phyloP scores from a whole-genome alignment of 1,284 basidiomycete genomes.

The Ustilago sp. region DNA sequence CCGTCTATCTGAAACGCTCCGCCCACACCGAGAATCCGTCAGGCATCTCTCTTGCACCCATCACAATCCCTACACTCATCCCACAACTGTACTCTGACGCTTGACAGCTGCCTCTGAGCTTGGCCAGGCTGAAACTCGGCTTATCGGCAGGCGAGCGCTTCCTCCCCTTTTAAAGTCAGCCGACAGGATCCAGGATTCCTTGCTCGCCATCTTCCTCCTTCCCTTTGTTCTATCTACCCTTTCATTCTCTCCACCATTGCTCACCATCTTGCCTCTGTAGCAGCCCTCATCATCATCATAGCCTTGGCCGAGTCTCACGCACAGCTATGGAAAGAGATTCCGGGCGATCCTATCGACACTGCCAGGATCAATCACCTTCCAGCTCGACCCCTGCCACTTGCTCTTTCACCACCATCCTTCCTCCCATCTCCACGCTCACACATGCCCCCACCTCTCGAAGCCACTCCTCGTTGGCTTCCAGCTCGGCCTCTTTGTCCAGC shows the following conservation, averaged over 20 bases:
- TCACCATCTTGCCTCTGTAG: background rate
- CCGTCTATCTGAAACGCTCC: slow-evolving; percentile 2
- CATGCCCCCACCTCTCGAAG: background rate
- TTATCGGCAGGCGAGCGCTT: background rate
- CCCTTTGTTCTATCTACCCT: slow-evolving; percentile 3
- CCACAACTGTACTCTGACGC: background rate
- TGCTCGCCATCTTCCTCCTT: background rate
- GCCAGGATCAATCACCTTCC: slow-evolving; percentile 21
- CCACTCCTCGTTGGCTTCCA: slow-evolving; percentile 17
- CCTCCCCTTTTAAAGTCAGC: slow-evolving; percentile 19
- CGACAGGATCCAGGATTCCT: background rate
- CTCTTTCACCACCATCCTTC: slow-evolving; percentile 18
- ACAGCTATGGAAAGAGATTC: slow-evolving; percentile 32
- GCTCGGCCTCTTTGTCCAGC: slow-evolving; percentile 17
- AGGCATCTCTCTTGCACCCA: background rate
- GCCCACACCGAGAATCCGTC: slow-evolving; percentile 9
- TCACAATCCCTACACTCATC: background rate
- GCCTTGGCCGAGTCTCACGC: slow-evolving; percentile 3
- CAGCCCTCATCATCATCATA: background rate
- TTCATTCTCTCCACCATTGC: background rate
- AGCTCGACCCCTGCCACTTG: slow-evolving; percentile 11
- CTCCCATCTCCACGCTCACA: slow-evolving; percentile 28
- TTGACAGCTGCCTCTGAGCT: background rate
- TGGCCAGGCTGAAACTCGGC: background rate
- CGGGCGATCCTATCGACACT: slow-evolving; percentile 11